Conservation (phyloP, 148 eudicot species). For the Drosera capensis region DNA sequence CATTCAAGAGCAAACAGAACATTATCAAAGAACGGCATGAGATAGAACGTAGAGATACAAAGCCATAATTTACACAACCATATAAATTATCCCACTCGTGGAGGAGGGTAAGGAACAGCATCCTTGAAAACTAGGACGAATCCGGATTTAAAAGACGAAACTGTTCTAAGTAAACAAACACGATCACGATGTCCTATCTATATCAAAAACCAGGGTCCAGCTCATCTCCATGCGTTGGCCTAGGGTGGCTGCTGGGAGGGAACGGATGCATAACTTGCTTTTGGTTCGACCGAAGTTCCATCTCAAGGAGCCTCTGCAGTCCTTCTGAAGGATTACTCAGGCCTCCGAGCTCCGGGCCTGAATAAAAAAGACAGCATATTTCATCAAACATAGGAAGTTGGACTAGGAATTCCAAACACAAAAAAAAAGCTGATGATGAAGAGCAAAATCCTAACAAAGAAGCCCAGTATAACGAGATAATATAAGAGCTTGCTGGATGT, state of each 20-base stretch:
- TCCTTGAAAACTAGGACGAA: neutral
- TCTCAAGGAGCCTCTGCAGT: constrained; percentile 65
- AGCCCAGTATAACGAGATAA: too few species aligned
- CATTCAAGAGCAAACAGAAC: too few species aligned
- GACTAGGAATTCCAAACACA: neutral
- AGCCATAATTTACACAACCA: too few species aligned
- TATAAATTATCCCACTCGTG: too few species aligned
- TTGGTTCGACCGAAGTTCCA: constrained; percentile 57
- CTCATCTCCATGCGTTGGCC: constrained; percentile 42
- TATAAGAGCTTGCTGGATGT: too few species aligned
- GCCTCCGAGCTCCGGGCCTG: constrained; percentile 31
- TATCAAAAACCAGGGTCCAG: constrained; percentile 42
- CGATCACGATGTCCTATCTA: constrained; percentile 13
- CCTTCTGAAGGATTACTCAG: constrained; percentile 56
- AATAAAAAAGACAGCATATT: constrained; percentile 1
- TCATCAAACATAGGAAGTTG: neutral
- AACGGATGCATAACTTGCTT: constrained; percentile 49
- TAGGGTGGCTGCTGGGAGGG: constrained; percentile 29
- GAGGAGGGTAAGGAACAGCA: neutral
- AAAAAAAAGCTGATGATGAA: neutral
- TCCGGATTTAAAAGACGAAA: neutral
- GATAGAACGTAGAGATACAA: too few species aligned
- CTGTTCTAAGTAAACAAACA: constrained; percentile 11
- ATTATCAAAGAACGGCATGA: too few species aligned
- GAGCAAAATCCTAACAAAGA: too few species aligned